These are phyloP conservation scores for Cryphonectria carpinicola DNA, from an alignment of 2,329 filamentous ascomycete genomes.

Conservation along the genomic window DNA sequence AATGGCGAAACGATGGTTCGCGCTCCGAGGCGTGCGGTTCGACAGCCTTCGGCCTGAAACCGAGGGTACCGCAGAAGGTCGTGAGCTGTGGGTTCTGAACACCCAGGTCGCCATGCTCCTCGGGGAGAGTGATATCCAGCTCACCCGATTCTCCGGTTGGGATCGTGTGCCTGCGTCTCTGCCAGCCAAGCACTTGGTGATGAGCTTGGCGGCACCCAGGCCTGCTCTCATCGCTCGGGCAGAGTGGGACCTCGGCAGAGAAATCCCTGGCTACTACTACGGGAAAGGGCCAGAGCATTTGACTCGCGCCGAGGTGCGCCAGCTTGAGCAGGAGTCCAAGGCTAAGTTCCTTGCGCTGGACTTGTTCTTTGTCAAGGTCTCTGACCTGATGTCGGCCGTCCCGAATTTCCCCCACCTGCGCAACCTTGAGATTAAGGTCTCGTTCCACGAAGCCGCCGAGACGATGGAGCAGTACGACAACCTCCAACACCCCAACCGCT, in stretches of 20 bases:
- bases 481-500: slow-evolving; percentile 54
- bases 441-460: slow-evolving; percentile 63
- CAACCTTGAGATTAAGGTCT: slow-evolving; percentile 57
- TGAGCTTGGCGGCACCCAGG: slow-evolving; percentile 60
- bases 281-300: slow-evolving; percentile 49
- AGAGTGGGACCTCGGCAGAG: slow-evolving; percentile 56
- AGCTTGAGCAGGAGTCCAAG: slow-evolving; percentile 54
- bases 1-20: slow-evolving; percentile 58
- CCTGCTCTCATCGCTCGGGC: slow-evolving; percentile 58
- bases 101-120: slow-evolving; percentile 66
- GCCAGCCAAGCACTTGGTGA: slow-evolving; percentile 62
- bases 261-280: slow-evolving; percentile 57
- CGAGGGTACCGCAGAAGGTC: slow-evolving; percentile 58
- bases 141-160: slow-evolving; percentile 65
- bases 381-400: slow-evolving; percentile 64
- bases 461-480: slow-evolving; percentile 49
- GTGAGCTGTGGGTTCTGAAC: slow-evolving; percentile 69
- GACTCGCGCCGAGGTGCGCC: slow-evolving; percentile 48
- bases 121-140: slow-evolving; percentile 65
- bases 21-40: slow-evolving; percentile 64
- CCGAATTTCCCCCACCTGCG: slow-evolving; percentile 62
- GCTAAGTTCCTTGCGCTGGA: slow-evolving; percentile 60
- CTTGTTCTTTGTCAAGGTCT: slow-evolving; percentile 71
- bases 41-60: slow-evolving; percentile 62
- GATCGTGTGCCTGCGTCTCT: slow-evolving; percentile 56